Evolutionary conservation across 2,329 filamentous ascomycete species (phyloP), one percentile per base, ranked within the genome.

Genomic region (Coleophoma eucalyptorum): DNA sequence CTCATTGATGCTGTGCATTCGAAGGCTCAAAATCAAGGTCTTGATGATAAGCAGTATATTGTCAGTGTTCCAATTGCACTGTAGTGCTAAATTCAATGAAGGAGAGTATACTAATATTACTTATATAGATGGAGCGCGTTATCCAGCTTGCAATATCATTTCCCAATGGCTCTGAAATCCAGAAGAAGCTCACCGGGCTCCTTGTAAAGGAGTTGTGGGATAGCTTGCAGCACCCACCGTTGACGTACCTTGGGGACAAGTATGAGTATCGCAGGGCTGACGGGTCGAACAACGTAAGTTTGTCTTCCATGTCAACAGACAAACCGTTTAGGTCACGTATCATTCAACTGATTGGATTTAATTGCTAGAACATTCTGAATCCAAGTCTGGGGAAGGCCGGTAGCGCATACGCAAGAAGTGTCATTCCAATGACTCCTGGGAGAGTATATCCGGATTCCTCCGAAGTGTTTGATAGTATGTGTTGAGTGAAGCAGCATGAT

Each of bases 201-300:
- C 85, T 90, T 59, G 74, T 90, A 44, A 76, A 80, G 46, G 75
- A 86, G 67, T 74, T 90, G 0, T 90, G 86, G 86, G 73, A 81
- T 57, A 82, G 79, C 0, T 71, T 90, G 11, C 84, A 87, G 18
- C 87, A 90, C 54, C 87, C 87, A 0, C 84, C 87, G 1, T 70
- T 86, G 58, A 74, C 84, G 46, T 87, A 83, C 52, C 67, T 84
- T 48, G 80, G 80, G 3, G 71, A 85, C 15, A 69, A 84, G 50
- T 83, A 75, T 60, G 72, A 75, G 55, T 90, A 87, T 61, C 79
- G 87, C 8, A 77, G 55, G 68, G 58, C 52, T 71, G 86, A 90
- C 67, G 86, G 86, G 0, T 86, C 81, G 0, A 78, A 80, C 67
- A 90, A 80, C 75, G 45, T 47, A 47, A 33, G 21, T 11, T 38